Conservation (phyloP, 441 rosid species). For the Adansonia gregorii region DNA sequence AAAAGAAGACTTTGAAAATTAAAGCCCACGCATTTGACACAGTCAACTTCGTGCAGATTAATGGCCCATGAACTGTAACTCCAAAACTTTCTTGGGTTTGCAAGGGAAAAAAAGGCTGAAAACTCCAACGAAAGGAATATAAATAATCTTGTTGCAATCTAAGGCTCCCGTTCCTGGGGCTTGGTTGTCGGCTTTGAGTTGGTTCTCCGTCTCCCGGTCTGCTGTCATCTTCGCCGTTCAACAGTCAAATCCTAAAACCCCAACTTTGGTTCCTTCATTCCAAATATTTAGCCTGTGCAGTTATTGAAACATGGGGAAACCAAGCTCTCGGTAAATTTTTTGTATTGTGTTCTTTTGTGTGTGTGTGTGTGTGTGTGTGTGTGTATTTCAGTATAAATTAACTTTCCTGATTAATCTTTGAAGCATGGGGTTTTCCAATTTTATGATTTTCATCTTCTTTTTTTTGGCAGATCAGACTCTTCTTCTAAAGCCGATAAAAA, state of each 20-base stretch:
- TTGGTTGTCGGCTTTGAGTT: background rate
- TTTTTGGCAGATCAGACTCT: constrained; percentile 42
- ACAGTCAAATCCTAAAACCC: background rate
- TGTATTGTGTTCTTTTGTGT: too few species aligned
- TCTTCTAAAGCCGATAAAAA: constrained; percentile 57
- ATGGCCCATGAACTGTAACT: background rate
- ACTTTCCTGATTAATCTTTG: background rate
- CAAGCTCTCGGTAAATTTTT: background rate
- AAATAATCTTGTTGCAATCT: background rate
- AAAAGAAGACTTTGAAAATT: background rate
- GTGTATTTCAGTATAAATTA: background rate
- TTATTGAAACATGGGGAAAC: constrained; percentile 21
- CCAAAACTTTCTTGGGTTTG: background rate
- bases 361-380: too few species aligned
- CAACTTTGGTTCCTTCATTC: background rate
- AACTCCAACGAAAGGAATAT: background rate
- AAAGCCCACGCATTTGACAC: background rate
- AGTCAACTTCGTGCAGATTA: background rate
- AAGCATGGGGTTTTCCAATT: background rate
- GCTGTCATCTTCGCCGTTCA: background rate
- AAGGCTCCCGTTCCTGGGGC: background rate
- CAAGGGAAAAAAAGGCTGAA: background rate
- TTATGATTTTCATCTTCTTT: background rate
- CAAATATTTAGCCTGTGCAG: background rate
- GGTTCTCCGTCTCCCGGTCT: background rate